These are phyloP conservation scores for Neurospora sp. DNA, from an alignment of 495 filamentous ascomycete genomes.

Conservation along the genomic window DNA sequence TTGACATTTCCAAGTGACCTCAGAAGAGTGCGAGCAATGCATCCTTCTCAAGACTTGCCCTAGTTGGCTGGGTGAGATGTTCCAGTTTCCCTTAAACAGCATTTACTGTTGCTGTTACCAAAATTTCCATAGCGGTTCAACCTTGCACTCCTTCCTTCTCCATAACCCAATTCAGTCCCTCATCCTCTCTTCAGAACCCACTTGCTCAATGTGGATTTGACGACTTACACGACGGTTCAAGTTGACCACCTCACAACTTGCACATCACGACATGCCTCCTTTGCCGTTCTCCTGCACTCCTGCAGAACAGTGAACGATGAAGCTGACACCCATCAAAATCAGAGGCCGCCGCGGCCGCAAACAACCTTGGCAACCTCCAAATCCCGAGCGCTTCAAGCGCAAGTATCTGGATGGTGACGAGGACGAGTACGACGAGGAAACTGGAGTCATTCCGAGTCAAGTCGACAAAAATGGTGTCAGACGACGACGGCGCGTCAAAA, in stretches of 20 bases:
- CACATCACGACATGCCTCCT: neutral
- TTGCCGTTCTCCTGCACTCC: neutral
- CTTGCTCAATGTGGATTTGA: neutral
- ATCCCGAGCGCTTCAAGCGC: constrained; percentile 3
- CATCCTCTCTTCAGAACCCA: neutral
- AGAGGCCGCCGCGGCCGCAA: constrained; percentile 12
- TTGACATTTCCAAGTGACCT: neutral
- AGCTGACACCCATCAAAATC: constrained; percentile 18
- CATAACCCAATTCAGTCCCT: neutral
- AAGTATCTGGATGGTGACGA: neutral
- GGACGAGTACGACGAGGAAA: neutral
- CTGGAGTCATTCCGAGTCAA: neutral
- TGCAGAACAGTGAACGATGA: constrained; percentile 3
- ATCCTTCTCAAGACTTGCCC: neutral
- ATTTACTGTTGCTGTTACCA: neutral
- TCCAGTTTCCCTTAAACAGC: neutral
- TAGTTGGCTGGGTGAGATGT: neutral
- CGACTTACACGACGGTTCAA: neutral
- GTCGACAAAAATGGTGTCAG: neutral
- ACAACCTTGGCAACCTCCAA: constrained; percentile 11
- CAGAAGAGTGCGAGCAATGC: neutral
- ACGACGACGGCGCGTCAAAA: constrained; percentile 2
- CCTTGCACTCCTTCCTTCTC: neutral
- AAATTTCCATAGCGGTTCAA: neutral
- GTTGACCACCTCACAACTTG: neutral